phyloP scores from a whole-genome alignment of 768 basidiomycete species.

The Podaxis pistillaris region DNA sequence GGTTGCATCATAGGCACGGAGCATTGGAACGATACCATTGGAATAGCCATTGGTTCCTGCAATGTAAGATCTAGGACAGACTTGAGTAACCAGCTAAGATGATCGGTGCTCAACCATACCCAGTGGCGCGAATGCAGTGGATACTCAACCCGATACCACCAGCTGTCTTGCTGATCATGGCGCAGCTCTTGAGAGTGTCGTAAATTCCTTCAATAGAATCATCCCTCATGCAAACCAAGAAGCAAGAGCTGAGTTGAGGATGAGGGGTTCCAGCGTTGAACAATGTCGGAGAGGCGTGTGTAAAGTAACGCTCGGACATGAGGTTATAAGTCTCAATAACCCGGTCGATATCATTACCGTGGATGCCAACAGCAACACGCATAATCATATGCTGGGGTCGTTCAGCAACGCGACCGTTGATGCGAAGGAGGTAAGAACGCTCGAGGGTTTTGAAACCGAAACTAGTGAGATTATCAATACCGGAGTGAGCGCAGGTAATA shows the following conservation, averaged over 20 bases:
- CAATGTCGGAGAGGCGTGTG: conserved; percentile 94
- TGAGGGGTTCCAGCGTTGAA: conserved; percentile 98
- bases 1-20: conserved; percentile 95
- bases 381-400: conserved; percentile 99
- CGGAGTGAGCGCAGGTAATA: background rate
- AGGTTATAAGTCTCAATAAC: conserved; percentile 91
- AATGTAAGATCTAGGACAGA: conserved; percentile 78
- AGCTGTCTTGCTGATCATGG: conserved; percentile 99
- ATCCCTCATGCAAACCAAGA: conserved; percentile 97
- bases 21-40: conserved; percentile 99
- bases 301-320: conserved; percentile 99
- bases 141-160: conserved; percentile 97
- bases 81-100: conserved; percentile 3
- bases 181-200: conserved; percentile 96
- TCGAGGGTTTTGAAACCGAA: conserved; percentile 99
- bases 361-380: conserved; percentile 98
- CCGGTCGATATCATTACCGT: conserved; percentile 84
- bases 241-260: conserved; percentile 95
- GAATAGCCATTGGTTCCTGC: conserved; percentile 99
- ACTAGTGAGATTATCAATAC: conserved; percentile 34
- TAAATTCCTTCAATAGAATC: conserved; percentile 99
- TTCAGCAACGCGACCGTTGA: conserved; percentile 93
- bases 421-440: conserved; percentile 92
- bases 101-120: conserved; percentile 41
- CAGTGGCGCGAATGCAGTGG: conserved; percentile 94